Evolutionary conservation across 106 monocot species (phyloP).

Genomic region (Dendrobium chrysotoxum): DNA sequence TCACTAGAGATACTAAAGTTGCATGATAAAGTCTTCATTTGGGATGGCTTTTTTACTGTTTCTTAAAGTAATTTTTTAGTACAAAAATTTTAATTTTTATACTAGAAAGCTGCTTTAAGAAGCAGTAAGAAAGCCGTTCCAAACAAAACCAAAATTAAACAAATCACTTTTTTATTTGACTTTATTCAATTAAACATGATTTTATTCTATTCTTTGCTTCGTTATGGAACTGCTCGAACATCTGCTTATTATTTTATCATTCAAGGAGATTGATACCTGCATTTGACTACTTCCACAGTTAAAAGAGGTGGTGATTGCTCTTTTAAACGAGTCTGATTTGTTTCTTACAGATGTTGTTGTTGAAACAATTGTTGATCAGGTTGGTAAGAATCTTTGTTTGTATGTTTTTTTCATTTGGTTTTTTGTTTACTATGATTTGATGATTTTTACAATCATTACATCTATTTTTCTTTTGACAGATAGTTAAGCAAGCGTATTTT

Average conservation of each 20-base stretch:
- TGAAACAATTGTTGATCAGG: constrained; percentile 54
- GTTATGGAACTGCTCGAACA: neutral
- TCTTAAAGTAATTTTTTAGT: no score
- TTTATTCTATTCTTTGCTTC: neutral
- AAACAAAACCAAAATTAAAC: no score
- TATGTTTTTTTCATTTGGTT: no score
- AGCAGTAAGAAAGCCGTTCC: no score
- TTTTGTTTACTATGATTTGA: no score
- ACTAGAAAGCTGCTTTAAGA: no score
- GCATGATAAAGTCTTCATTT: no score
- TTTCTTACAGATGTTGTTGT: constrained; percentile 59
- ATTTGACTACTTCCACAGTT: constrained; percentile 30
- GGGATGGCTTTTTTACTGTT: no score
- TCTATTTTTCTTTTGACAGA: constrained; percentile 11
- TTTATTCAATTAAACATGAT: neutral
- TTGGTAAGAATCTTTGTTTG: neutral
- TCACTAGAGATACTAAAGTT: no score
- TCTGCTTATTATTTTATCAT: neutral
- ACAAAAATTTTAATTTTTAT: no score
- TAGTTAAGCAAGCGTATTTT: constrained; percentile 21
- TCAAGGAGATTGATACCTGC: neutral
- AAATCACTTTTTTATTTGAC: neutral
- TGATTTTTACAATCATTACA: no score
- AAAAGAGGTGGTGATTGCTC: constrained; percentile 90
- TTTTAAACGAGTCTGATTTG: constrained; percentile 79